Evolutionary conservation across 805 yeast genomes (phyloP).

Genomic region (Zygosaccharomyces bailii): DNA sequence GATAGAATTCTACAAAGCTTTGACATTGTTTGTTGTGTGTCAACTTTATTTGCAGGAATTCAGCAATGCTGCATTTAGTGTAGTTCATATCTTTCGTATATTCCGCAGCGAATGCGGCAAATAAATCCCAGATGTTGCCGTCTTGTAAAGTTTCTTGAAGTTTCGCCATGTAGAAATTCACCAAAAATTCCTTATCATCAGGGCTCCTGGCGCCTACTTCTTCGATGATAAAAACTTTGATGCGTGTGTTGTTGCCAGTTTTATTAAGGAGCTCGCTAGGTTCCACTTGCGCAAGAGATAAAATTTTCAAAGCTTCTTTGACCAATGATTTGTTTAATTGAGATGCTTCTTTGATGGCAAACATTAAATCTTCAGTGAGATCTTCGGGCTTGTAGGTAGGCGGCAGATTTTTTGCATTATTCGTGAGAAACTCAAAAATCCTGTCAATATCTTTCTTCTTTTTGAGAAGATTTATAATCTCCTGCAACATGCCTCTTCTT

Average conservation of each 20-base stretch:
- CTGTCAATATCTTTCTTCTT: constrained; percentile 3
- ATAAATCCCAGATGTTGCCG: constrained; percentile 18
- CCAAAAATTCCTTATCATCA: constrained; percentile 26
- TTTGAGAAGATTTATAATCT: constrained; percentile 17
- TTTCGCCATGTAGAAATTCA: constrained; percentile 26
- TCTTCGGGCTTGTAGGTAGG: constrained; percentile 14
- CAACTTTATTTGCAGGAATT: constrained; percentile 22
- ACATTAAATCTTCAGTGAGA: constrained; percentile 19
- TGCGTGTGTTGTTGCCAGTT: constrained; percentile 13
- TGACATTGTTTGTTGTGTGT: constrained; percentile 10
- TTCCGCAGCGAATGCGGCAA: constrained; percentile 18
- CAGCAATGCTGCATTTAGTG: constrained; percentile 22
- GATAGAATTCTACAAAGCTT: constrained; percentile 11
- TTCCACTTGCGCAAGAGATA: constrained; percentile 14
- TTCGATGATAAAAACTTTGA: constrained; percentile 29
- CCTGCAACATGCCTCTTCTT: constrained; percentile 14
- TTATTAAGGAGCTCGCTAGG: constrained; percentile 18
- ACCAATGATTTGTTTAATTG: constrained; percentile 7
- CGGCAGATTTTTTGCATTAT: constrained; percentile 14
- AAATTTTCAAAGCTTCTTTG: constrained; percentile 11
- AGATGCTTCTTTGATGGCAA: constrained; percentile 10
- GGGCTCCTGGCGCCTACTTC: constrained; percentile 19
- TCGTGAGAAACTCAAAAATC: constrained; percentile 13
- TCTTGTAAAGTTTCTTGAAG: constrained; percentile 21
- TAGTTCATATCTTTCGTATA: constrained; percentile 27